Evolutionary conservation across 768 basidiomycete genomes (phyloP).

Genomic region (Russula abietina): DNA sequence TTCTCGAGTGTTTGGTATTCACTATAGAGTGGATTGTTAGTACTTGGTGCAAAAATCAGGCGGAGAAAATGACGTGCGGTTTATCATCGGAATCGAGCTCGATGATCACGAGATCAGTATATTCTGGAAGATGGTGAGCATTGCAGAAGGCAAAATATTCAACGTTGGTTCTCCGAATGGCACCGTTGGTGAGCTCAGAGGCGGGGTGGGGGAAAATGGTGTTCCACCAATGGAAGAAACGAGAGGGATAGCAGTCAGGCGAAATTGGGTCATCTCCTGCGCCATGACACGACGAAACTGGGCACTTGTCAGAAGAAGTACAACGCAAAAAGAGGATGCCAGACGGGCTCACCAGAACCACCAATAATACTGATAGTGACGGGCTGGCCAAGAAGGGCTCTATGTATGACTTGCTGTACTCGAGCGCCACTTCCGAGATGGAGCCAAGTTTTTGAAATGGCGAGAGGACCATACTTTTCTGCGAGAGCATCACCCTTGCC

Average conservation of each 20-base stretch:
- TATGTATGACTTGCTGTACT: slow-evolving; percentile 74
- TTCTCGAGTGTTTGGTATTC: slow-evolving; percentile 68
- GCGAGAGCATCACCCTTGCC: slow-evolving; percentile 79
- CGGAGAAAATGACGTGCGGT: slow-evolving; percentile 49
- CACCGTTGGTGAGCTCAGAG: slow-evolving; percentile 96
- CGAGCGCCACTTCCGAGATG: slow-evolving; percentile 78
- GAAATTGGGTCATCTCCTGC: slow-evolving; percentile 88
- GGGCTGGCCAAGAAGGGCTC: slow-evolving; percentile 77
- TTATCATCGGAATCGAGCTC: slow-evolving; percentile 92
- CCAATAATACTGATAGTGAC: slow-evolving; percentile 88
- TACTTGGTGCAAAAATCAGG: neutral
- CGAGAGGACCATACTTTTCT: slow-evolving; percentile 66
- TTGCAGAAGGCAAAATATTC: slow-evolving; percentile 95
- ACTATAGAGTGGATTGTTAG: slow-evolving; percentile 35
- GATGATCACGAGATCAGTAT: slow-evolving; percentile 89
- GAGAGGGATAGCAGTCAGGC: slow-evolving; percentile 83
- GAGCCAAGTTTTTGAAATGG: slow-evolving; percentile 66
- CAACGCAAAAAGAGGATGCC: neutral
- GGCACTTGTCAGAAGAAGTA: slow-evolving; percentile 13
- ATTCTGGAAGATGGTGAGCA: slow-evolving; percentile 87
- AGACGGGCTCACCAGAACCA: slow-evolving; percentile 62
- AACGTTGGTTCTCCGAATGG: slow-evolving; percentile 85
- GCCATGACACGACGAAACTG: slow-evolving; percentile 91
- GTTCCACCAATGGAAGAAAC: slow-evolving; percentile 98
- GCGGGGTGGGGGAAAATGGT: slow-evolving; percentile 96